Conservation (phyloP, 306 rosid species). For the Prunus dulcis region DNA sequence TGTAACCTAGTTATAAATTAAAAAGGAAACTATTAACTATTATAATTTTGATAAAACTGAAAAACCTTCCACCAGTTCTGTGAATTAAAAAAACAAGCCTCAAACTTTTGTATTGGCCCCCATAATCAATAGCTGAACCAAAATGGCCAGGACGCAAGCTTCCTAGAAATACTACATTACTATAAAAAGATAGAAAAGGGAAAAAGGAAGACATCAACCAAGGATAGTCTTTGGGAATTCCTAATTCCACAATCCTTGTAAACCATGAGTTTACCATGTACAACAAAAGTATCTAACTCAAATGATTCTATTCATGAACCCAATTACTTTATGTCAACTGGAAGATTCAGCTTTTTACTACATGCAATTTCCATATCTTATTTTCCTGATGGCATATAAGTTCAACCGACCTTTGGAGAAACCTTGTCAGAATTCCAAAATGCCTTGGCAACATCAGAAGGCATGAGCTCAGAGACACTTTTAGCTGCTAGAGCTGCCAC, state of each 20-base stretch:
- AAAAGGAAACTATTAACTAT: neutral
- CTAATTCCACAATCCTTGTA: neutral
- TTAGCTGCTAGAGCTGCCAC: constrained; percentile 80
- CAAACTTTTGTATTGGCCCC: neutral
- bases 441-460: constrained; percentile 88
- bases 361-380: neutral
- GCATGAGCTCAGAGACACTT: constrained; percentile 90
- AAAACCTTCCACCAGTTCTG: neutral
- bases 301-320: neutral
- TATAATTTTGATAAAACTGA: neutral
- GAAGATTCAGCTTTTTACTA: neutral
- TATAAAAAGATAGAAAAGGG: neutral
- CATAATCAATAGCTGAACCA: neutral
- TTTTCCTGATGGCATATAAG: neutral
- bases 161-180: neutral
- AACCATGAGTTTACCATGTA: neutral
- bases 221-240: neutral
- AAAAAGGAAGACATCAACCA: neutral
- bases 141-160: neutral
- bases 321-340: neutral
- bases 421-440: constrained; percentile 80
- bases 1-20: constrained; percentile 44
- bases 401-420: constrained; percentile 80
- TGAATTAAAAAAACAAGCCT: neutral
- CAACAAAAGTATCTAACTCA: neutral